Base-by-base conservation (phyloP, 139 green algal genomes). In the Picochlorum sp. region DNA sequence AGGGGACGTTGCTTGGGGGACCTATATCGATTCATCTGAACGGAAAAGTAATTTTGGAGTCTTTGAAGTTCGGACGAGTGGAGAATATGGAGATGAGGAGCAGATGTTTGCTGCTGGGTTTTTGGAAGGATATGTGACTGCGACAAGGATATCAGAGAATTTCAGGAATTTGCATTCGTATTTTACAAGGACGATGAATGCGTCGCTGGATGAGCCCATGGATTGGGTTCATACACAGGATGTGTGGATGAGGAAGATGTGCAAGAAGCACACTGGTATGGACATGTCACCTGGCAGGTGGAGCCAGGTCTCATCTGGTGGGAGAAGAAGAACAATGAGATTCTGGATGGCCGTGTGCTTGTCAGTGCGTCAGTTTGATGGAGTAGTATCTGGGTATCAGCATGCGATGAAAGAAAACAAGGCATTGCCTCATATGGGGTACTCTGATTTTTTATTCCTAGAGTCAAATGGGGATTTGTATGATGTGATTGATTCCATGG, bases 391-490 rank as follows among this genome's bases (percentile, higher is more conserved):
- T 10, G 84, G 84, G 8, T 90, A 87, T 60, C 28, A 76, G 20
- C 62, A 58, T 18, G 28, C 62, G 26, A 49, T 45, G 47, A 21
- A 49, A n/a, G 28, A 0, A 5, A 14, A 49, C 38, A 0, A 0
- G 26, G 49, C 14, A 9, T 47, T 47, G 49, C 20, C 68, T 21
- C 45, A 34, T 28, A 66, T 89, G 72, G 45, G 62, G 8, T 56
- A 74, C 37, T 44, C 62, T 8, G 80, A 85, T 56, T 72, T 88
- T 21, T 8, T 88, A 34, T 89, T 88, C 63, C 50, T 88, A 6
- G 74, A 85, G 49, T 69, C 56, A 51, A 91, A 90, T 50, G 82
- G 83, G 76, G 73, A 79, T 47, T 57, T 79, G 46, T 73, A 75
- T 3, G 71, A 79, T 47, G 54, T 81, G 26, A 70, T 78, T 15